These are phyloP conservation scores for Wickerhamomyces tratensis DNA, from an alignment of 805 yeast species.

Conservation along the genomic window DNA sequence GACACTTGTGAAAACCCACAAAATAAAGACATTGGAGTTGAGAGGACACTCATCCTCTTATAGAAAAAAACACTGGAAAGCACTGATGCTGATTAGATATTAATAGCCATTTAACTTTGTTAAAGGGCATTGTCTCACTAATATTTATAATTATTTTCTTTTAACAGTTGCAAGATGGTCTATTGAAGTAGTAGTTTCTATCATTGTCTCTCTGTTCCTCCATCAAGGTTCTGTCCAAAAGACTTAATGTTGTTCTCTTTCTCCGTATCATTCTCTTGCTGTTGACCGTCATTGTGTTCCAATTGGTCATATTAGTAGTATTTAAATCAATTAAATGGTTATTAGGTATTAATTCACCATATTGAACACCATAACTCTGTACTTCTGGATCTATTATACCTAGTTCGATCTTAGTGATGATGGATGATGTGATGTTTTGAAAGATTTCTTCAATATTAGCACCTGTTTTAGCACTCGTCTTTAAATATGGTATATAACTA, in stretches of 20 bases:
- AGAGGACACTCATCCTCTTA: too few species aligned
- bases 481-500: constrained; percentile 26
- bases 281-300: neutral
- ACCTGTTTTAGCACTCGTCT: constrained; percentile 32
- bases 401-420: constrained; percentile 35
- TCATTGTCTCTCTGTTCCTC: too few species aligned
- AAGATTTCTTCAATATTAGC: constrained; percentile 32
- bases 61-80: too few species aligned
- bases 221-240: constrained; percentile 6
- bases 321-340: constrained; percentile 16
- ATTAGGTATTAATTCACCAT: constrained; percentile 31
- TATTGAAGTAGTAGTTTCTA: too few species aligned
- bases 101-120: too few species aligned
- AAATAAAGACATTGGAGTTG: too few species aligned
- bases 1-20: too few species aligned
- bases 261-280: constrained; percentile 2
- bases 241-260: constrained; percentile 9
- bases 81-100: too few species aligned
- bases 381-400: constrained; percentile 39
- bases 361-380: constrained; percentile 37
- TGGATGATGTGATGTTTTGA: constrained; percentile 25
- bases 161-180: neutral
- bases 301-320: neutral
- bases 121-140: too few species aligned
- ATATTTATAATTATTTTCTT: too few species aligned